Conservation (phyloP, 305 asterid genomes). For the Solanum hybrid region DNA sequence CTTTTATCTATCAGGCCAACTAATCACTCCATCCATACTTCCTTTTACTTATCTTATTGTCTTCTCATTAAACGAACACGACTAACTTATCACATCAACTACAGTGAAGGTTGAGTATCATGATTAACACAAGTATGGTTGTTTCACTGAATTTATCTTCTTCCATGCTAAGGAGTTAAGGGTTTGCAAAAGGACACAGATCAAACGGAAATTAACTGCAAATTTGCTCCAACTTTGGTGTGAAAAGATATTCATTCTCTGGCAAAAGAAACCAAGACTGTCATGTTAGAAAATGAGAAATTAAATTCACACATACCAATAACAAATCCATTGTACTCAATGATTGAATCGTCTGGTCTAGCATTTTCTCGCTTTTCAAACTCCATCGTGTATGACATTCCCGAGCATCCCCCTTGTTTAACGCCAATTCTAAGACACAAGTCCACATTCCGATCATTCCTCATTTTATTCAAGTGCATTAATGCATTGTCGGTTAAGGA, state of each 20-base stretch:
- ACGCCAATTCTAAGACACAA: constrained; percentile 88
- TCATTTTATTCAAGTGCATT: constrained; percentile 72
- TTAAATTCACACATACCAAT: constrained; percentile 41
- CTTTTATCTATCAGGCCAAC: not conserved
- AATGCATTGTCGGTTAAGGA: constrained; percentile 69
- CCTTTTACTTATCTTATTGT: not conserved
- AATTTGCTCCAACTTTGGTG: not conserved
- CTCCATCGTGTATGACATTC: constrained; percentile 92
- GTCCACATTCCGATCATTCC: constrained; percentile 53
- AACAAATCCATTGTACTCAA: constrained; percentile 71
- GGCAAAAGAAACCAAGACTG: not conserved
- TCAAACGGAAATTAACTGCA: not conserved
- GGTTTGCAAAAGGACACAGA: not conserved
- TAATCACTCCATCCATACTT: not conserved
- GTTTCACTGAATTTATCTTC: not conserved
- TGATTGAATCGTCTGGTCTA: constrained; percentile 79
- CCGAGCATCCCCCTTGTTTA: constrained; percentile 97
- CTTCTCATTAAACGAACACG: not conserved
- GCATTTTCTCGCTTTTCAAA: constrained; percentile 69
- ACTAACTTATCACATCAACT: not conserved
- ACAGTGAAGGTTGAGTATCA: not conserved
- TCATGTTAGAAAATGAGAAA: not conserved
- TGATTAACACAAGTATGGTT: not conserved
- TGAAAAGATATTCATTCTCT: not conserved
- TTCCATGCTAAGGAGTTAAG: not conserved